These are phyloP conservation scores for Colletotrichum kahawae DNA, from an alignment of 2,329 filamentous ascomycete genomes.

Conservation along the genomic window DNA sequence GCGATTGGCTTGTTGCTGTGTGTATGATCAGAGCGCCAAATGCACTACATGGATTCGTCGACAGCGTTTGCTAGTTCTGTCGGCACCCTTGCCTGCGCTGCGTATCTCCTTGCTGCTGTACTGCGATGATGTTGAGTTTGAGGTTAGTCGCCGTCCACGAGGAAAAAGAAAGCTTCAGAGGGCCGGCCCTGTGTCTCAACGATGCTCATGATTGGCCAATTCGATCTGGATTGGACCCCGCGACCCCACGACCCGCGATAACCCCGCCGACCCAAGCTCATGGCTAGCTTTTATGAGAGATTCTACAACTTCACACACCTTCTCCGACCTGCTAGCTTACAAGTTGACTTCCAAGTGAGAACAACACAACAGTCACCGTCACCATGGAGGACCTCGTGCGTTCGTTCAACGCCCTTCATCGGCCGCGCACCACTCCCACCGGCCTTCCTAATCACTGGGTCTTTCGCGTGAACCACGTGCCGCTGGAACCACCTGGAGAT, in stretches of 20 bases:
- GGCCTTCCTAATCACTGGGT: background rate
- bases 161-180: background rate
- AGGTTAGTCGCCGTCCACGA: background rate
- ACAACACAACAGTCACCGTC: background rate
- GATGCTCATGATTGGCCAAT: background rate
- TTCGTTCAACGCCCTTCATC: background rate
- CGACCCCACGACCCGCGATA: background rate
- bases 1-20: background rate
- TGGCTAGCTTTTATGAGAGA: background rate
- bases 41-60: background rate
- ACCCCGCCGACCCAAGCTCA: background rate
- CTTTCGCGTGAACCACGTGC: background rate
- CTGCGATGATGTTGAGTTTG: background rate
- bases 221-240: background rate
- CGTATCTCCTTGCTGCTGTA: background rate
- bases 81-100: background rate
- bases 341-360: background rate
- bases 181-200: background rate
- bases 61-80: background rate
- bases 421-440: background rate
- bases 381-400: background rate
- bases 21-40: background rate
- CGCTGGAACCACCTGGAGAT: background rate
- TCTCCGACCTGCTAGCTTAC: background rate
- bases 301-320: no score